These are phyloP conservation scores for Moniliella sp. DNA, from an alignment of 1,284 basidiomycete genomes.

Conservation along the genomic window DNA sequence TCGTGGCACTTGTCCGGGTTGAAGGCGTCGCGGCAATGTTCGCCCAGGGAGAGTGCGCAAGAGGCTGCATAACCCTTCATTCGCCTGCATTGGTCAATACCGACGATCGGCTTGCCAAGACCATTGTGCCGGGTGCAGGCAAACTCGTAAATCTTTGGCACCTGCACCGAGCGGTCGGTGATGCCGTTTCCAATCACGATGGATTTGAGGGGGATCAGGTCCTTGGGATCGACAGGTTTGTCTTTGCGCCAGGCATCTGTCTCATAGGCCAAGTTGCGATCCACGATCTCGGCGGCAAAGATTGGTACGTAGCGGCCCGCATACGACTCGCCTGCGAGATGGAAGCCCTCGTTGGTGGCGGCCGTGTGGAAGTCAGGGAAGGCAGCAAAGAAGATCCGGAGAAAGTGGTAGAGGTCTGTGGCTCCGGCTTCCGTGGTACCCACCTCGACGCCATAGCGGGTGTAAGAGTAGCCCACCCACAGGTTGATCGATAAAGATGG, in stretches of 20 bases:
- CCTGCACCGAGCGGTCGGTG: constrained; percentile 33
- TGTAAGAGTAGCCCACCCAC: constrained; percentile 53
- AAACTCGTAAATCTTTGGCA: constrained; percentile 17
- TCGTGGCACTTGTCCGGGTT: constrained; percentile 3
- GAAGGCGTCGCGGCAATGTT: constrained; percentile 8
- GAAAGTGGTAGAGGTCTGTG: constrained; percentile 31
- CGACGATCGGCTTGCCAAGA: constrained; percentile 6
- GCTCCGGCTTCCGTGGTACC: constrained; percentile 31
- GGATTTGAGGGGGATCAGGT: constrained; percentile 45
- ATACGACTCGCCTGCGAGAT: constrained; percentile 27
- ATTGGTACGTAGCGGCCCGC: constrained; percentile 58
- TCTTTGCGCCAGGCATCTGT: constrained; percentile 39
- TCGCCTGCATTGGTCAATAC: constrained; percentile 13
- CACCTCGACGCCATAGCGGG: constrained; percentile 42
- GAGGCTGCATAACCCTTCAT: constrained; percentile 3
- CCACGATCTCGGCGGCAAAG: constrained; percentile 56
- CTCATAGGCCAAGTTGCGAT: constrained; percentile 44
- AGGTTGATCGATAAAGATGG: constrained; percentile 52
- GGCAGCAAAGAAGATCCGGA: constrained; percentile 34
- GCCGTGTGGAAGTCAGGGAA: constrained; percentile 24
- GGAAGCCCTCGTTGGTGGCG: constrained; percentile 22
- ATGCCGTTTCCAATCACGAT: constrained; percentile 53
- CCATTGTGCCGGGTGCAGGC: too few relatives aligned
- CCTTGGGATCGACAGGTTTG: constrained; percentile 1
- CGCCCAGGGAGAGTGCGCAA: too few relatives aligned